Evolutionary conservation across 202 grass and related monocot species (phyloP), one percentile per base, ranked within the genome.

Genomic region (Dendrocalamus latiflorus): DNA sequence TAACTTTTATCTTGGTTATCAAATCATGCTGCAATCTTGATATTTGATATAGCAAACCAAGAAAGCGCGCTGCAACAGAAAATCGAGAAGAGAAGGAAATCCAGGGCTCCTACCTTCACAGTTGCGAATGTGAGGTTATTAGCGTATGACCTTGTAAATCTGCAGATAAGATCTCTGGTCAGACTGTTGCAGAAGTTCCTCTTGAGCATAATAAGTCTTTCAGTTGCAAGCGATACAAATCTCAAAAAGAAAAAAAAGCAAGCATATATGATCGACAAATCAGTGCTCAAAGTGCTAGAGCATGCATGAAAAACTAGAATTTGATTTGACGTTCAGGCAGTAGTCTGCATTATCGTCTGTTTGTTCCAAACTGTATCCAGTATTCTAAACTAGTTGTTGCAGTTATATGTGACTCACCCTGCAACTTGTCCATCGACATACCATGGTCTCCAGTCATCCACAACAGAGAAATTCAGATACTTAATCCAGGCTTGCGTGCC

Each of bases 71-170:
- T 14, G 65, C 39, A 68, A 44, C 14, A 2, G 41, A 68, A 68
- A 68, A 43, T 70, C 1, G 67, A 13, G 21, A n/a, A n/a, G n/a
- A n/a, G n/a, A 21, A 18, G 6, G 5, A 12, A 56, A 39, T 36
- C 18, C 0, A 55, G 49, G 17, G 14, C 26, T 3, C 36, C 13
- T 79, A 89, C 87, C 76, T 86, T 80, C 16, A 89, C 49, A 25
- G 87, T 89, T 44, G 61, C 76, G 59, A 89, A 89, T 33, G 87
- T 85, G 9, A 89, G 70, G 62, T 89, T 89, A 70, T 89, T 89
- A 5, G 82, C 49, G 50, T 89, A 89, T 18, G 21, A 85, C 70
- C 76, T 89, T 34, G 82, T 85, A 72, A 62, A 89, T 72, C 87
- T 89, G 44, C 48, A 56, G 25, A 78, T 47, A 42, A 68, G 65